Base-by-base conservation (phyloP, 805 yeast genomes). In the Blastobotrys chiropterorum region DNA sequence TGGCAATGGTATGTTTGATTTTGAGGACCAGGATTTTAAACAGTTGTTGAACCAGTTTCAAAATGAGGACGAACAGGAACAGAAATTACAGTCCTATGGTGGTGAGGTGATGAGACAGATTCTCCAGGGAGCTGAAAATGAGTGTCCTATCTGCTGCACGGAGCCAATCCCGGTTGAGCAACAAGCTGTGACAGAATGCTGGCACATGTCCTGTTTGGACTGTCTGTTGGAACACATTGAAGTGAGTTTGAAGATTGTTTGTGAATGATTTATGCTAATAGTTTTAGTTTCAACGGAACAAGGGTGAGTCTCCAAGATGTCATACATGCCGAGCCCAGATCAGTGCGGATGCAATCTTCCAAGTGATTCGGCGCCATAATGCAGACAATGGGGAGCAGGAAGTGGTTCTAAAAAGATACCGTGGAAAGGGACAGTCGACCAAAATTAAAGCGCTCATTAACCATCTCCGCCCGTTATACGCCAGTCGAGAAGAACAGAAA, bases 121-220 rank as follows among this genome's bases (percentile, higher is more conserved):
- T 19, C 44, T 56, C 5, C 62, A 65, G 8, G 60, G 59, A 1
- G 60, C 78, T 2, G 76, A 75, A 8, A 65, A 80, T 1, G 97
- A 90, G 66, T 90, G 98, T 61, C 82, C 95, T 0, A 87, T 90
- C 20, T 92, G 98, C 66, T 82, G 89, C 0, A 77, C 82, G 1
- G 79, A 79, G 22, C 83, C 88, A 0, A 82, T 87, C 15, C 71
- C 74, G 1, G 58, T 75, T 2, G 68, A 74, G 0, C 79, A 80
- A 38, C 72, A 79, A 43, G 74, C 82, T 0, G 75, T 92, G 11
- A 80, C 90, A 0, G 82, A 81, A 38, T 92, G 98, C 69, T 84
- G 86, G 26, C 98, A 92, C 67, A 68, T 81, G 44, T 89, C 83
- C 56, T 92, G 97, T 64, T 69, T 82, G 34, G 73, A 71, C 17